phyloP scores from a whole-genome alignment of 257 asterid genomes.

The Ballota nigra region DNA sequence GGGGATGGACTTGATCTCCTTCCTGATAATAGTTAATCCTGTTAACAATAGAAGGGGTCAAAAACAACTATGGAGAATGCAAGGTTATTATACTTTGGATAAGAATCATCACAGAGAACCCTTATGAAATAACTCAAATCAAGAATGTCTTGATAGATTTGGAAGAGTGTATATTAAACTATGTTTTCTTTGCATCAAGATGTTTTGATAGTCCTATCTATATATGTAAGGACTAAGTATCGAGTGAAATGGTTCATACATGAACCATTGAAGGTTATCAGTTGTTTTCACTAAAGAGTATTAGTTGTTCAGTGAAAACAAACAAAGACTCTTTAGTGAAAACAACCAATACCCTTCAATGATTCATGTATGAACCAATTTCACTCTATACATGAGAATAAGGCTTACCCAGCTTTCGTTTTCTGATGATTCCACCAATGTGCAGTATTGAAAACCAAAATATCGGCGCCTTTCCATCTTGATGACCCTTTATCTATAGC shows the following conservation, averaged over 20 bases:
- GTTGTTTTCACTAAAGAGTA: no score
- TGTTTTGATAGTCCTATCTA: background rate
- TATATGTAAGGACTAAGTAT: no score
- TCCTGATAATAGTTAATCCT: slow-evolving; percentile 91
- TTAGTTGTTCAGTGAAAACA: no score
- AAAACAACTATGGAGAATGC: background rate
- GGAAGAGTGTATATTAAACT: background rate
- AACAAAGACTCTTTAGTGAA: no score
- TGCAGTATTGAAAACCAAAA: slow-evolving; percentile 87
- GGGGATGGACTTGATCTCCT: slow-evolving; percentile 65
- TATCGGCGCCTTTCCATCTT: slow-evolving; percentile 88
- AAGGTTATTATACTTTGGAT: no score
- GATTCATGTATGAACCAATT: no score
- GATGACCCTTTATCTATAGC: slow-evolving; percentile 79
- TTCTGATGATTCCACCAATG: slow-evolving; percentile 97
- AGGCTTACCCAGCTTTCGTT: slow-evolving; percentile 79
- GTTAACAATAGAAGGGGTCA: slow-evolving; percentile 20
- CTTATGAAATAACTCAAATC: background rate
- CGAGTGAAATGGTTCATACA: no score
- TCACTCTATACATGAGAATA: no score
- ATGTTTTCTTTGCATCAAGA: background rate
- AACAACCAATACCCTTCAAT: no score
- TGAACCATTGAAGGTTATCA: no score
- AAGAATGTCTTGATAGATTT: background rate
- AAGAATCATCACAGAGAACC: no score